phyloP scores from a whole-genome alignment of 768 basidiomycete species.

The Russula vinacea region DNA sequence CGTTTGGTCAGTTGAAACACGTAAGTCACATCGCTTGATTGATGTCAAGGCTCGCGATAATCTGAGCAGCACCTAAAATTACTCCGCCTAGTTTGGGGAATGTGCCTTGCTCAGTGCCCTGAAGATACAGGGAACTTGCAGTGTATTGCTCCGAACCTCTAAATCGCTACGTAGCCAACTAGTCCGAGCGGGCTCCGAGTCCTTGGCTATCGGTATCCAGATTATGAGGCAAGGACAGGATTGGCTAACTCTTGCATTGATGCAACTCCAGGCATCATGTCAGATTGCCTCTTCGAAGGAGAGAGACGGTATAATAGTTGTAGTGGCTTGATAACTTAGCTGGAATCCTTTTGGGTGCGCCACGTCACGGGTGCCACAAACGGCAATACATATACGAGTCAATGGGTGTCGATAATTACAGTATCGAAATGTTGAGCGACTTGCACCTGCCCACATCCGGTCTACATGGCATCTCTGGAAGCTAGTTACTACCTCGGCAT shows the following conservation, averaged over 20 bases:
- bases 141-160: too few relatives aligned
- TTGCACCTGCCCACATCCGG: background rate
- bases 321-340: too few relatives aligned
- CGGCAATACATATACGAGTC: too few relatives aligned
- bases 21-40: background rate
- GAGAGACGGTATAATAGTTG: background rate
- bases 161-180: background rate
- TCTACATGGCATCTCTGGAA: conserved; percentile 39
- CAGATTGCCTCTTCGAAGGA: too few relatives aligned
- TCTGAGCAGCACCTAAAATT: background rate
- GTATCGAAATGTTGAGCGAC: background rate
- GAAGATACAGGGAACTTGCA: too few relatives aligned
- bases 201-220: too few relatives aligned
- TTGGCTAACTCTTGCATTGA: background rate
- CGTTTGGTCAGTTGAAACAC: background rate
- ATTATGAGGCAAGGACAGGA: background rate
- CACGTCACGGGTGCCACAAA: too few relatives aligned
- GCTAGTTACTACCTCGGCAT: conserved; percentile 62
- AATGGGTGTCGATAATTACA: too few relatives aligned
- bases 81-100: background rate
- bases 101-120: too few relatives aligned
- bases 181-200: background rate
- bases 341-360: too few relatives aligned
- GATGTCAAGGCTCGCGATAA: background rate
- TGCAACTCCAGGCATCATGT: background rate